These are phyloP conservation scores for Agapanthus africanus DNA, from an alignment of 106 monocot genomes.

Conservation along the genomic window DNA sequence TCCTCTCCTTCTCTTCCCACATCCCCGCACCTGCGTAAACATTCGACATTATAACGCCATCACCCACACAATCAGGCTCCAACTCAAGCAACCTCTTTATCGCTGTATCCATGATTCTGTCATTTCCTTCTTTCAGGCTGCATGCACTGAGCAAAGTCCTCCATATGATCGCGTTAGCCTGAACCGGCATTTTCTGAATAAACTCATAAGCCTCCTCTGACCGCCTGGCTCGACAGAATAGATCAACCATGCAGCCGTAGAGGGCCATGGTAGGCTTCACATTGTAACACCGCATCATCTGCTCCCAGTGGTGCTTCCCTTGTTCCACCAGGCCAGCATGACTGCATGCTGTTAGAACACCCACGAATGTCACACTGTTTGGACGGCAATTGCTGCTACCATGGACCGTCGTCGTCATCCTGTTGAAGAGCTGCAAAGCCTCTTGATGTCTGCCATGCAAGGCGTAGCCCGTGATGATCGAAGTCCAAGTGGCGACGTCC, in stretches of 20 bases:
- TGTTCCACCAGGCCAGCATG: constrained; percentile 14
- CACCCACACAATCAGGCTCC: constrained; percentile 6
- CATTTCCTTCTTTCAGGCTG: constrained; percentile 7
- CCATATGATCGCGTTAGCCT: constrained; percentile 22
- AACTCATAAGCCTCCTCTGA: constrained; percentile 14
- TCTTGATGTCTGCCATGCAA: constrained; percentile 10
- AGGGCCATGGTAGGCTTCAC: constrained; percentile 13
- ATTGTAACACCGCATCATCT: constrained; percentile 4
- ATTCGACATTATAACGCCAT: constrained; percentile 14
- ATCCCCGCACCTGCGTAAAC: constrained; percentile 4
- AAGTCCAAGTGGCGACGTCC: constrained; percentile 20
- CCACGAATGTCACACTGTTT: constrained; percentile 13
- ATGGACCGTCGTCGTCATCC: too few relatives aligned
- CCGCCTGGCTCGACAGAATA: constrained; percentile 17
- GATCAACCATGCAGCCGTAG: constrained; percentile 26
- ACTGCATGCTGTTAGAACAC: constrained; percentile 18
- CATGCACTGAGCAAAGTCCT: constrained; percentile 18
- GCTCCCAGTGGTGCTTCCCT: constrained; percentile 13
- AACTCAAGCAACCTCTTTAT: constrained; percentile 6
- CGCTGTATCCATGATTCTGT: background rate
- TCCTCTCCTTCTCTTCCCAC: constrained; percentile 12
- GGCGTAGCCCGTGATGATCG: constrained; percentile 14
- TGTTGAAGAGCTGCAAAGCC: constrained; percentile 11
- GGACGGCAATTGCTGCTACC: background rate
- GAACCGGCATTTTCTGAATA: constrained; percentile 15